Evolutionary conservation across 768 basidiomycete genomes (phyloP).

Genomic region (Leccinum uliginosum): DNA sequence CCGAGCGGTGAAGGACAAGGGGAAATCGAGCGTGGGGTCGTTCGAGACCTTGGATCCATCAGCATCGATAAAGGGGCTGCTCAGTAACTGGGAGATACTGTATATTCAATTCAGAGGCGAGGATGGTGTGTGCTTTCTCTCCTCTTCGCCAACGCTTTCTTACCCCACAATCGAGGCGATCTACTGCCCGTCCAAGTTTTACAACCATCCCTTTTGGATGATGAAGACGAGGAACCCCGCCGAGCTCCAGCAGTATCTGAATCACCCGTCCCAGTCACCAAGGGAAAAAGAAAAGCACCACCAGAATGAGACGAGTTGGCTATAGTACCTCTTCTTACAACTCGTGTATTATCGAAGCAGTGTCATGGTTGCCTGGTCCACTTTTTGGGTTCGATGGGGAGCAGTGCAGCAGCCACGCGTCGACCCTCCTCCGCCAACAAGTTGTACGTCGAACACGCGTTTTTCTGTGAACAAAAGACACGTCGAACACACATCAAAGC

Average conservation of each 20-base stretch:
- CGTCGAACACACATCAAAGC: not conserved
- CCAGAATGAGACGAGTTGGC: constrained; percentile 17
- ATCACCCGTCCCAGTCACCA: constrained; percentile 24
- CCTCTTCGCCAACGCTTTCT: not conserved
- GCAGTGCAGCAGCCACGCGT: constrained; percentile 85
- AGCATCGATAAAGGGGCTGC: constrained; percentile 43
- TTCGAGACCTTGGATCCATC: constrained; percentile 49
- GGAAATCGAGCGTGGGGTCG: constrained; percentile 35
- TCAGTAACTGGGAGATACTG: constrained; percentile 63
- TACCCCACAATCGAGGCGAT: constrained; percentile 38
- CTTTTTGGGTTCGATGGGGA: constrained; percentile 55
- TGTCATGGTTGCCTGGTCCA: constrained; percentile 42
- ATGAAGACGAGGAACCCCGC: constrained; percentile 48
- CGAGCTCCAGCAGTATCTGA: constrained; percentile 29
- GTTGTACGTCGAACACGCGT: constrained; percentile 95
- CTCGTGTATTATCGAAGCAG: constrained; percentile 9
- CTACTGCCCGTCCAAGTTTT: constrained; percentile 57
- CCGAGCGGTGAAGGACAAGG: constrained; percentile 48
- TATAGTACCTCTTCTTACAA: no score
- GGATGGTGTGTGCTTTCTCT: constrained; percentile 39
- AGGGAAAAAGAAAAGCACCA: constrained; percentile 63
- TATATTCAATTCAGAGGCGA: constrained; percentile 65
- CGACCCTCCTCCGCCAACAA: constrained; percentile 90
- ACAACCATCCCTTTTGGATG: constrained; percentile 55
- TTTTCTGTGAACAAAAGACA: constrained; percentile 49